phyloP scores from a whole-genome alignment of 2,329 filamentous ascomycete genomes.

The Didymella pomorum region DNA sequence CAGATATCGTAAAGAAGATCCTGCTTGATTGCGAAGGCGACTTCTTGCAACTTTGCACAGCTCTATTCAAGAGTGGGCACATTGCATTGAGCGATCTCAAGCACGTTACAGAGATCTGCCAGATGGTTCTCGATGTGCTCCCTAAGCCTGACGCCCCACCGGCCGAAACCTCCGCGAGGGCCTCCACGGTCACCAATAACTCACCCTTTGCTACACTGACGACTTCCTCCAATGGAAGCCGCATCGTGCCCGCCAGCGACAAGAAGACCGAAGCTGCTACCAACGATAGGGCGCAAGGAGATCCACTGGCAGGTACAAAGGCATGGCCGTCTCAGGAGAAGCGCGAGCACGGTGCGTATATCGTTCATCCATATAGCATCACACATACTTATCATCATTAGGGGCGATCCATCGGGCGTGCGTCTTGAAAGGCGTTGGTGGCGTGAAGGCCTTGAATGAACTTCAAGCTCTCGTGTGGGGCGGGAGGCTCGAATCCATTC shows the following conservation, averaged over 20 bases:
- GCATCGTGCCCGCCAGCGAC: not conserved
- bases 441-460: constrained; percentile 34
- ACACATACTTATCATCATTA: constrained; percentile 23
- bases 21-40: constrained; percentile 31
- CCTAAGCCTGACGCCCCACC: constrained; percentile 22
- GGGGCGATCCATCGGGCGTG: constrained; percentile 36
- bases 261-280: not conserved
- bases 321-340: constrained; percentile 44
- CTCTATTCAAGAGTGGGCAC: constrained; percentile 29
- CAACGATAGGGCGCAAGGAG: constrained; percentile 1
- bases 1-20: constrained; percentile 24
- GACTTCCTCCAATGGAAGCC: too few relatives aligned
- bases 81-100: constrained; percentile 33
- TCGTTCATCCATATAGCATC: not conserved
- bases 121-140: constrained; percentile 28
- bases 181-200: too few relatives aligned
- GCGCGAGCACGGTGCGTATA: constrained; percentile 38
- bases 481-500: constrained; percentile 45
- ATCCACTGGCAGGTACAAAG: constrained; percentile 23
- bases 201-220: not conserved
- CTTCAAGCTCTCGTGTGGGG: constrained; percentile 51
- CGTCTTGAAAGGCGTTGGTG: constrained; percentile 37
- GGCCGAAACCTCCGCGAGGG: not conserved
- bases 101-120: constrained; percentile 34
- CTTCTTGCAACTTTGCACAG: constrained; percentile 34